Base-by-base conservation (phyloP, 1,284 basidiomycete genomes). In the Pyrrhoderma noxium region DNA sequence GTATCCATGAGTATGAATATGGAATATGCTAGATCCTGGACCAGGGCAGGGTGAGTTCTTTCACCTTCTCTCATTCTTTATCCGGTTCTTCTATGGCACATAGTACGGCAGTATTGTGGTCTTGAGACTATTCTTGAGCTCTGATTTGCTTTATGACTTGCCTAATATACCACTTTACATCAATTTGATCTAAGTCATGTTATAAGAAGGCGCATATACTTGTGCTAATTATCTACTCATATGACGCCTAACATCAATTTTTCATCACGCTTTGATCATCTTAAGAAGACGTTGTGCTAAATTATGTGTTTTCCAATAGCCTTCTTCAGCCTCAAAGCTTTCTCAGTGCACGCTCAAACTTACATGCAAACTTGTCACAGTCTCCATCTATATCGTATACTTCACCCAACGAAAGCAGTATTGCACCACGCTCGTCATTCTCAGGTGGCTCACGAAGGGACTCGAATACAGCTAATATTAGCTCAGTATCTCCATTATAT, bases 1-100 rank as follows among this genome's bases (percentile, higher is more conserved):
- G 31, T 45, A 42, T 16, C 42, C 39, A 53, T 35, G 23, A 36
- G 7, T 41, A 40, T 18, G 25, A 19, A 46, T 23, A 39, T n/a
- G 34, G 52, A 53, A 23, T 42, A 43, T 42, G 37, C 35, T 37
- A 41, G 42, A n/a, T 53, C 52, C 21, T 53, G 52, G 52, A 35
- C 47, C 7, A 46, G 52, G 23, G 52, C 52, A 14, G 52, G 52
- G 52, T 53, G 42, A 53, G 52, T 53, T 31, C 9, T 5, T 3
- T 43, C 27, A 31, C 16, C 39, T 38, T 38, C 23, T 19, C 23
- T 35, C 35, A n/a, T 18, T 34, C 25, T 43, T 41, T 16, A 13
- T 25, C 19, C 40, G 16, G 18, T 25, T 18, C 36, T 42, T 19
- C 23, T 23, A 23, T 34, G n/a, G 8, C 48, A 8, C 27, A 14